These are phyloP conservation scores for Asterophora parasitica DNA, from an alignment of 768 basidiomycete species.

Conservation along the genomic window DNA sequence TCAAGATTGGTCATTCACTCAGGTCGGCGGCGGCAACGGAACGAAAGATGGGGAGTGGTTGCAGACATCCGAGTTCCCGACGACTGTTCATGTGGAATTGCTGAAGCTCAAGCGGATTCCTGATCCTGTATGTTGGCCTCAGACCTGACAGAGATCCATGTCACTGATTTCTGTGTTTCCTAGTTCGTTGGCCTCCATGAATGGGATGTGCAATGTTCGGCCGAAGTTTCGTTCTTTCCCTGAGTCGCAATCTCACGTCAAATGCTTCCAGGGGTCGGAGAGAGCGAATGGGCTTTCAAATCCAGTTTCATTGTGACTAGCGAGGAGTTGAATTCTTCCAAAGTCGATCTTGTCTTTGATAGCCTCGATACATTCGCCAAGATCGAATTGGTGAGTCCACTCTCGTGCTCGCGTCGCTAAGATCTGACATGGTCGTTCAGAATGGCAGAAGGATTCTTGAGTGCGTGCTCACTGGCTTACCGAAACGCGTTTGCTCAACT, in stretches of 20 bases:
- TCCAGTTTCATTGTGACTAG: constrained; percentile 52
- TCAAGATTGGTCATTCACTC: constrained; percentile 62
- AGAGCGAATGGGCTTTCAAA: constrained; percentile 81
- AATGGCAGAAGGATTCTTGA: constrained; percentile 68
- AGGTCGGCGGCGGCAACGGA: constrained; percentile 55
- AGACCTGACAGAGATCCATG: neutral
- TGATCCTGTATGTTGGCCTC: constrained; percentile 59
- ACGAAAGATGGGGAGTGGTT: constrained; percentile 67
- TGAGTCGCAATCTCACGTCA: neutral
- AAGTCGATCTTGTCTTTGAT: constrained; percentile 80
- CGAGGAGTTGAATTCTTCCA: constrained; percentile 37
- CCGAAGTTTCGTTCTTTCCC: neutral
- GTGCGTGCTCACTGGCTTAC: constrained; percentile 30
- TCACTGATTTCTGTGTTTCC: neutral
- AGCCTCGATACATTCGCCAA: constrained; percentile 87
- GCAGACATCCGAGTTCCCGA: constrained; percentile 62
- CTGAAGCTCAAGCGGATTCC: constrained; percentile 68
- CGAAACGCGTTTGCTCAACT: neutral
- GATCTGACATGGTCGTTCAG: constrained; percentile 32
- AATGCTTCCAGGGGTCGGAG: constrained; percentile 70
- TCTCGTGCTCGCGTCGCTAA: neutral
- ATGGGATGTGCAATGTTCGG: constrained; percentile 86
- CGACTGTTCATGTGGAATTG: constrained; percentile 84
- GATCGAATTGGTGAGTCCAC: constrained; percentile 57
- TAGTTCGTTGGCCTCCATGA: constrained; percentile 73